Base-by-base conservation (phyloP, 441 rosid genomes). In the Daphne laureola region DNA sequence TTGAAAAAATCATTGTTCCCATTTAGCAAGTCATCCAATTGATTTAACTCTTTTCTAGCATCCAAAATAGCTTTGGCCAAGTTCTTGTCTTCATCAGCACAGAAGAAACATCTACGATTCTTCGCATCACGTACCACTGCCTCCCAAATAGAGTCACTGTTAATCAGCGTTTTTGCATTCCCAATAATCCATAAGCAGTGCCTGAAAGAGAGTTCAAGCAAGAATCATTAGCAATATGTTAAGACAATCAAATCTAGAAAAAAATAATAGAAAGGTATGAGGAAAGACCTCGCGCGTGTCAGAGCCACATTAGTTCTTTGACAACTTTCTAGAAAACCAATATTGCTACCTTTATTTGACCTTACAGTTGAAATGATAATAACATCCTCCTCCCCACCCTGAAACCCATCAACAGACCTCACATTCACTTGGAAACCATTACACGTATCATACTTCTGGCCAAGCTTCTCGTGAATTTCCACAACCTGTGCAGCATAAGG, bases 311-410 rank as follows among this genome's bases (percentile, higher is more conserved):
- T 81, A 16, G 63, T 61, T 53, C 79, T 69, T 23, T 64, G 73
- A n/a, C 21, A 49, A 54, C 46, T 62, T 17, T 74, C 64, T 14
- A 73, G 6, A 35, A 79, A 79, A 4, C 76, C 78, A 46, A 73
- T 60, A 4, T 23, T 6, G 15, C 78, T 76, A 0, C 15, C 14
- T 1, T 3, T 16, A 11, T 76, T 72, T 6, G 77, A 67, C 64
- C 84, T 66, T 3, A 76, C 84, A 12, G 84, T 78, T 0, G 87
- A 76, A 35, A 76, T 45, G 18, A 79, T 62, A 3, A 79, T 55
- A 11, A 79, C 35, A 54, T 76, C 84, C 53, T 78, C 78, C 49
- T 78, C 88, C 0, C 81, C 78, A 9, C 85, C 88, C 48, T 79
- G 81, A 48, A 79, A 77, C 3, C 81, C 79, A 59, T 82, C 88